Evolutionary conservation across 257 asterid species (phyloP), one percentile per base, ranked within the genome.

Genomic region (Ophiorrhiza pumila): DNA sequence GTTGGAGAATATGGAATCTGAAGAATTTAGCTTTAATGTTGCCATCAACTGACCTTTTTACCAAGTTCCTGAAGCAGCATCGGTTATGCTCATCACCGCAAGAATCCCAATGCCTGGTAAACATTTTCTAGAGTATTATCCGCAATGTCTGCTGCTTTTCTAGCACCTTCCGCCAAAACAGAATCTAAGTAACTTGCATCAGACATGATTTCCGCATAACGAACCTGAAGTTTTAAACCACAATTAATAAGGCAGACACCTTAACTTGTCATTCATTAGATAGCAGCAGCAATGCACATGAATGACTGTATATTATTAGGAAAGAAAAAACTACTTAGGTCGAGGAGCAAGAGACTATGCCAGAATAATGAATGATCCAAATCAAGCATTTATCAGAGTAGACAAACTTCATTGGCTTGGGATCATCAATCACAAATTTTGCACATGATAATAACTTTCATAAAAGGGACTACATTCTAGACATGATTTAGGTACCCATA

Each of bases 51-150:
- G 74, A 69, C 65, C 58, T 67, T 34, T 46, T 72, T 20, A 29
- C 42, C 20, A 49, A 55, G 15, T 67, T 52, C 53, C 35, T 41
- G 58, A 45, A 69, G 79, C 65, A 50, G 60, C 49, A 50, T 23
- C 7, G 0, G 45, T 71, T 68, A 73, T 71, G 69, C 60, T 82
- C 80, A 80, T 83, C 94, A 80, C 62, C 76, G 84, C 80, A 89
- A 83, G 75, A 95, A 92, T 68, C 99, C 97, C 99, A 92, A 90
- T 61, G 98, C 96, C 83, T 92, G 94, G 79, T 83, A 90, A 45
- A 87, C 88, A 64, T 87, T 87, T 74, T 78, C 76, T 57, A 94
- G 87, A 37, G 96, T 90, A 71, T 70, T 80, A 67, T 90, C 96
- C 2, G 96, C 97, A 67, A 91, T 84, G 73, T 87, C 81, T 11